A percentile compares a stretch with the other conserved stretches of the same genome.
Conservation (phyloP, 345 rosid genomes). For the Excoecaria agallocha region DNA sequence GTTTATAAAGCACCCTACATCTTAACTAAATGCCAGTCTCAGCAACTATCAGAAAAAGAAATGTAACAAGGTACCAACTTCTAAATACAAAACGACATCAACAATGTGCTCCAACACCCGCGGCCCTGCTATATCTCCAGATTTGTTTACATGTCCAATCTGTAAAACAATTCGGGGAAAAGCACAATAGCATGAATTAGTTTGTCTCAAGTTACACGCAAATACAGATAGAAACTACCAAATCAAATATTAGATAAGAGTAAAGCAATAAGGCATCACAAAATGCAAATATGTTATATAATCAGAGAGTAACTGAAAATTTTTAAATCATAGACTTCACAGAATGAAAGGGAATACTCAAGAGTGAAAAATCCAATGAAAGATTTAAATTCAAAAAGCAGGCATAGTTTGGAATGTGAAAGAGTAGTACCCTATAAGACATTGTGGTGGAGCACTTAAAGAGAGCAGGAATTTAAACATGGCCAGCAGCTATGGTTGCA, state of each 20-base stretch:
- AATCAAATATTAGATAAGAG: neutral
- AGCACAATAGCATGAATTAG: neutral
- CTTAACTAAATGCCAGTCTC: no score
- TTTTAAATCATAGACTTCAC: neutral
- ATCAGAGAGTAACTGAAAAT: neutral
- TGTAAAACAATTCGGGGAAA: conserved; percentile 28
- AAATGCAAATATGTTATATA: neutral
- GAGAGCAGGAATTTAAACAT: neutral
- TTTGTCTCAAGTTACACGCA: neutral
- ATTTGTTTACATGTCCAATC: conserved; percentile 90
- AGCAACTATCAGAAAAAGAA: conserved; percentile 23
- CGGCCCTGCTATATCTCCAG: conserved; percentile 97
- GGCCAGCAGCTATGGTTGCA: neutral
- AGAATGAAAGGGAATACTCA: neutral
- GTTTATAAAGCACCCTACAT: conserved; percentile 1
- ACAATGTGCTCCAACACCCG: conserved; percentile 97
- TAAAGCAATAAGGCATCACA: neutral
- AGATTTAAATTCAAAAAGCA: neutral
- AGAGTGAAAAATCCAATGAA: neutral
- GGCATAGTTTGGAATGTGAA: neutral
- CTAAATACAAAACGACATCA: conserved; percentile 90
- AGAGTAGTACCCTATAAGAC: neutral
- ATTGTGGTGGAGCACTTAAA: neutral
- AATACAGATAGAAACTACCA: conserved; percentile 4
- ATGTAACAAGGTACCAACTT: conserved; percentile 54